Evolutionary conservation across 768 basidiomycete species (phyloP), one percentile per base, ranked within the genome.

Genomic region (Tricholoma sp.): DNA sequence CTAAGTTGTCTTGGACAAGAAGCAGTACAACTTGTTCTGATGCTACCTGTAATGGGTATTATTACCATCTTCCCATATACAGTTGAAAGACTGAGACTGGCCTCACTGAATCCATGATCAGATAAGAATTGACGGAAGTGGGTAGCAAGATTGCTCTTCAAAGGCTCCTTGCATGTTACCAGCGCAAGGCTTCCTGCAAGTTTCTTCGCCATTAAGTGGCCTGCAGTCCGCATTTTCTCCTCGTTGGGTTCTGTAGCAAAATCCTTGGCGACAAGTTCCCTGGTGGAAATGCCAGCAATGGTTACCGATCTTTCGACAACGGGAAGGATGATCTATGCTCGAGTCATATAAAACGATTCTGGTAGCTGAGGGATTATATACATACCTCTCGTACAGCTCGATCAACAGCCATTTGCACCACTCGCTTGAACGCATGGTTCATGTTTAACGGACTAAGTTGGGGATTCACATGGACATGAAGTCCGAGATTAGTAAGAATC

Each of bases 301-400:
- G 97, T 98, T 20, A 98, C 97, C 18, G 95, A 98, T 52, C 97
- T 84, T 65, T 99, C 97, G 20, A 99, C 95, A 52, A 99, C 96
- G 5, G 97, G 97, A 15, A 95, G 77, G 62, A 99, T 95, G 57
- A 98, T 98, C 87, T 94, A 60, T 1, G 33, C 24, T 24, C 49
- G 34, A 47, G 44, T 58, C 37, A 28, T 10, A 34, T 33, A 50
- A 52, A 58, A 37, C 47, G 24, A 59, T 53, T 24, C 52, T 52
- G 47, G 20, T 12, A n/a, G 36, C 12, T 53, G 49, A 45, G 53
- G 3, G 31, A 57, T 18, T 3, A 39, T 34, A 50, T 13, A 32
- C 74, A 67, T 64, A 93, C 92, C 78, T 99, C 97, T 59, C 97
- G 87, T 54, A 98, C 91, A 10, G 97, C 91, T 29, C 92, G 85